Evolutionary conservation across 75 land plant species (phyloP), one percentile per base, ranked within the genome.

Genomic region (Pinus albicaulis): DNA sequence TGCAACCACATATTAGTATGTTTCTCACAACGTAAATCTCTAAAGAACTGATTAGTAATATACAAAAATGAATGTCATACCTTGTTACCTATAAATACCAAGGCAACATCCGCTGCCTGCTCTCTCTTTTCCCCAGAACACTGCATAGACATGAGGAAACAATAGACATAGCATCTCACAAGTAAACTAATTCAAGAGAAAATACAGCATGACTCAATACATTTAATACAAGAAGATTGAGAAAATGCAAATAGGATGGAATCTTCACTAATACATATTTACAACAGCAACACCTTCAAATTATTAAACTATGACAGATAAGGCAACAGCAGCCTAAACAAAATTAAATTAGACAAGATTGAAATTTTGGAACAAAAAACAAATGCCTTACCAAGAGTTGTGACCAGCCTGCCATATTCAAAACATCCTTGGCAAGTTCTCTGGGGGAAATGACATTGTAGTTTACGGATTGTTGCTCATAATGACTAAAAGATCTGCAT

Each of bases 81-180:
- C 41, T 66, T 66, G 38, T 38, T 66, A 66, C 70, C 70, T 34
- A 66, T 66, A 36, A 66, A 66, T 34, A 66, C 70, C 36, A 66
- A n/a, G 2, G 48, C 70, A 66, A 66, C 23, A 19, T 66, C 70
- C 19, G 70, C 70, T 66, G 70, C 70, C 26, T 66, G 48, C 36
- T 66, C 70, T 66, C 70, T 38, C 48, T 66, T 66, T 48, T 34
- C 38, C 31, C 31, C 44, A 36, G 48, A 66, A 66, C 70, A 66
- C 70, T 66, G 70, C 19, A 20, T 28, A 17, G 28, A 63, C 66
- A 66, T 20, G 38, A 38, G 20, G 38, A 36, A 66, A 66, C 20
- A 66, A 66, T n/a, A 34, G 38, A 36, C 8, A 66, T 10, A 38
- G 12, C 19, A 66, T 66, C 38, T 36, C 44, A 36, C 70, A 38